phyloP scores from a whole-genome alignment of 2,329 filamentous ascomycete species.

The Mariannaea sp. region DNA sequence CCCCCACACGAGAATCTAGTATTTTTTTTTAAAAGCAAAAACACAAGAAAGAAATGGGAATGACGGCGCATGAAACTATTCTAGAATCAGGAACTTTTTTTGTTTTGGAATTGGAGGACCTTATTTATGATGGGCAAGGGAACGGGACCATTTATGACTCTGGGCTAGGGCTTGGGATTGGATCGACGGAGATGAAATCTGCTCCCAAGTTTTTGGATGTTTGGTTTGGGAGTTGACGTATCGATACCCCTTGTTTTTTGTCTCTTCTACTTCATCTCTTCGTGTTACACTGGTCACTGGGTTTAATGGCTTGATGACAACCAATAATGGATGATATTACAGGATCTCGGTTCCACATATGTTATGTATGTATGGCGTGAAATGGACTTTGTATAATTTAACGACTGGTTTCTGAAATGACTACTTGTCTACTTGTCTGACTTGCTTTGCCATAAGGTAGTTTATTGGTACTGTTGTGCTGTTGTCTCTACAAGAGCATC shows the following conservation, averaged over 20 bases:
- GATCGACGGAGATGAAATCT: slow-evolving; percentile 14
- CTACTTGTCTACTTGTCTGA: no score
- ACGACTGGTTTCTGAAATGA: no score
- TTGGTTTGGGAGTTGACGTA: slow-evolving; percentile 37
- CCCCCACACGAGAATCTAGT: slow-evolving; percentile 23
- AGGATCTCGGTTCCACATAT: not conserved
- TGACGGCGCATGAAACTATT: slow-evolving; percentile 38
- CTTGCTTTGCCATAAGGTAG: no score
- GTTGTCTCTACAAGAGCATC: no score
- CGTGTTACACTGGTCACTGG: slow-evolving; percentile 8
- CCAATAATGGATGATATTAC: slow-evolving; percentile 18
- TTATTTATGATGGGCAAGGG: slow-evolving; percentile 23
- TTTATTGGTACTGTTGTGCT: no score
- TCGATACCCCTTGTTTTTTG: slow-evolving; percentile 39
- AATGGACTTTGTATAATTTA: no score
- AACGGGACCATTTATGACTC: slow-evolving; percentile 23
- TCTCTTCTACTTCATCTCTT: slow-evolving; percentile 20
- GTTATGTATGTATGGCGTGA: no score
- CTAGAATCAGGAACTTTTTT: slow-evolving; percentile 30
- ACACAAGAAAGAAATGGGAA: slow-evolving; percentile 35
- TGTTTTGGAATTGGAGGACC: slow-evolving; percentile 17
- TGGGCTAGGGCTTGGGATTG: slow-evolving; percentile 17
- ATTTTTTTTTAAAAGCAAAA: slow-evolving; percentile 13
- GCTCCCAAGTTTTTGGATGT: slow-evolving; percentile 20
- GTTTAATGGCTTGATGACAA: slow-evolving; percentile 23